These are phyloP conservation scores for Candida berthetii DNA, from an alignment of 805 yeast species.

Conservation along the genomic window DNA sequence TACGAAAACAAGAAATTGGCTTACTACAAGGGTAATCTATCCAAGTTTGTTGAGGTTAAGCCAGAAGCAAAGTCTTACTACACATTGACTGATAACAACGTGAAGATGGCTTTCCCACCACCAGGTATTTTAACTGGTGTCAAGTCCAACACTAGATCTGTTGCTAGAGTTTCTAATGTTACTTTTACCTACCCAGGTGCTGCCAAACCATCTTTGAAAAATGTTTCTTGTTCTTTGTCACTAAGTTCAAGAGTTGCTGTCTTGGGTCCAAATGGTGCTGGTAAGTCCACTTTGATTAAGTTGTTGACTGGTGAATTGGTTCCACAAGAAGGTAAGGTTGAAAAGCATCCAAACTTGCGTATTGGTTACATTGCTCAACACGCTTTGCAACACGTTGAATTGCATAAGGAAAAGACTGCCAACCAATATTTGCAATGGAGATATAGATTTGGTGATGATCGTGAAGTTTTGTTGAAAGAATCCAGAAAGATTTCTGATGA, in stretches of 20 bases:
- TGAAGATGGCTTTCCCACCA: constrained; percentile 97
- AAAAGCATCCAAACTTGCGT: constrained; percentile 96
- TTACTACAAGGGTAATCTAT: constrained; percentile 92
- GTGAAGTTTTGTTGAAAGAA: constrained; percentile 92
- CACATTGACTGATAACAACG: constrained; percentile 86
- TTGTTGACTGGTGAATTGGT: constrained; percentile 87
- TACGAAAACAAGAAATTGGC: constrained; percentile 93
- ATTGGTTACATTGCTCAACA: constrained; percentile 99
- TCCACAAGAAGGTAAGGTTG: constrained; percentile 85
- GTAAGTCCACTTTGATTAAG: constrained; percentile 93
- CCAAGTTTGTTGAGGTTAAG: constrained; percentile 83
- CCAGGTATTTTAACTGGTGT: constrained; percentile 98
- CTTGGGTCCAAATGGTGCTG: constrained; percentile 98
- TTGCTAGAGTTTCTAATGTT: constrained; percentile 80
- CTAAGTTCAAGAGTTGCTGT: constrained; percentile 96
- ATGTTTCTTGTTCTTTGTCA: constrained; percentile 87
- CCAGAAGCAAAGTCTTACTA: constrained; percentile 97
- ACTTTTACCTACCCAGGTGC: constrained; percentile 90
- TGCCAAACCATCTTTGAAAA: constrained; percentile 66
- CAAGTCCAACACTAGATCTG: constrained; percentile 89
- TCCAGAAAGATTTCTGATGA: constrained; percentile 80
- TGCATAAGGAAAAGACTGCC: constrained; percentile 96
- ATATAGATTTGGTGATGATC: constrained; percentile 95
- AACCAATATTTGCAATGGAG: constrained; percentile 98
- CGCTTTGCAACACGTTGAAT: constrained; percentile 94